phyloP scores from a whole-genome alignment of 495 filamentous ascomycete species.

The Penicillium mononematosum region DNA sequence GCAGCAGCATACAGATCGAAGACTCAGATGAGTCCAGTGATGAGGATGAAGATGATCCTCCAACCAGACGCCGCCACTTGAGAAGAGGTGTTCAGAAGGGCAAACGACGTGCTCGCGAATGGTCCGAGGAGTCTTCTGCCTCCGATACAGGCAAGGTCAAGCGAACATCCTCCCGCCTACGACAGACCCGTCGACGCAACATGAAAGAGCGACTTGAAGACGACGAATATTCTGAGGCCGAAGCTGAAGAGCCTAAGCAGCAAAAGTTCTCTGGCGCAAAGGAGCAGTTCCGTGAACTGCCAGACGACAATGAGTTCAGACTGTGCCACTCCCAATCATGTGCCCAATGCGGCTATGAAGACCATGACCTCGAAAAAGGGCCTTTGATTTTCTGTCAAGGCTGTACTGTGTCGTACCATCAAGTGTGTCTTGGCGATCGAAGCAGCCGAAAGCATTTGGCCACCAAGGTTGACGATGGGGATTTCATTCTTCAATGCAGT shows the following conservation, averaged over 20 bases:
- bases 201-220: constrained; percentile 68
- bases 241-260: constrained; percentile 47
- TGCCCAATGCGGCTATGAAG: constrained; percentile 62
- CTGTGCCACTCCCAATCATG: constrained; percentile 66
- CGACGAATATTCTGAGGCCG: constrained; percentile 65
- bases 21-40: constrained; percentile 1
- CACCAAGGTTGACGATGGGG: constrained; percentile 75
- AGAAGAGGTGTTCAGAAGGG: constrained; percentile 4
- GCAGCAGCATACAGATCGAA: background rate
- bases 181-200: constrained; percentile 40
- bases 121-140: constrained; percentile 14
- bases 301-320: constrained; percentile 59
- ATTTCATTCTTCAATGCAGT: constrained; percentile 87
- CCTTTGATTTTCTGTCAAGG: constrained; percentile 84
- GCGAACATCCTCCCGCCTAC: constrained; percentile 32
- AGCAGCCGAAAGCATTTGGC: constrained; percentile 79
- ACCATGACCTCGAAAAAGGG: constrained; percentile 54
- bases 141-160: constrained; percentile 16
- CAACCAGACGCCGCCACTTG: constrained; percentile 2
- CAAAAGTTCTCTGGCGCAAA: constrained; percentile 55
- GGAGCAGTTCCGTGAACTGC: constrained; percentile 62
- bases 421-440: constrained; percentile 74
- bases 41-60: background rate
- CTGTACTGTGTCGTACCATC: constrained; percentile 80
- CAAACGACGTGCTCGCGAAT: background rate